Percentiles rank a stretch among this genome's conserved stretches.
Evolutionary conservation across 2,329 filamentous ascomycete genomes (phyloP).

Genomic region (Chaetomiaceae sp.): DNA sequence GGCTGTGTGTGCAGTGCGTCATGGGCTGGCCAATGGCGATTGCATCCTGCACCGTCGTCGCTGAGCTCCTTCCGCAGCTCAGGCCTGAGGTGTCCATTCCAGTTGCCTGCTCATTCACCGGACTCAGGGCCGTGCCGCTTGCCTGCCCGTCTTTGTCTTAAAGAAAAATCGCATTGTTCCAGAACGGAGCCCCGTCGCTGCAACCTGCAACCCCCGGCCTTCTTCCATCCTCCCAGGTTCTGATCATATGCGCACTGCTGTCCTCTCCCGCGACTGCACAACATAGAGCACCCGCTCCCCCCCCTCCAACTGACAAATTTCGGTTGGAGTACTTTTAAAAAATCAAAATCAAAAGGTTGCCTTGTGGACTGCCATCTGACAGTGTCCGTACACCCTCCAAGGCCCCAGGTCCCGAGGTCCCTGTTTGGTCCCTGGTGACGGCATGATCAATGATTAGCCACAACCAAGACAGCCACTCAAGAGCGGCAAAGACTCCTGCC

Average conservation of each 20-base stretch:
- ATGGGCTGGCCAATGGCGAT: constrained; percentile 12
- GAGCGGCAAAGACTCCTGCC: constrained; percentile 4
- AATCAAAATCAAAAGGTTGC: neutral
- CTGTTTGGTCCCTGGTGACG: constrained; percentile 7
- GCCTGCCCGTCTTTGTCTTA: neutral
- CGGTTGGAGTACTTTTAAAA: constrained; percentile 2
- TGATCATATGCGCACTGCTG: constrained; percentile 15
- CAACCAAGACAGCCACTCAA: constrained; percentile 7
- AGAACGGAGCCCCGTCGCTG: constrained; percentile 1
- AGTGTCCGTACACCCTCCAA: no score
- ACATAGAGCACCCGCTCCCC: neutral
- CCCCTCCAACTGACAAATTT: constrained; percentile 3
- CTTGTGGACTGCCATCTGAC: no score
- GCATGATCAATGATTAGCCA: constrained; percentile 20
- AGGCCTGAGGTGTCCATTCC: constrained; percentile 1
- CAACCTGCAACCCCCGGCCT: constrained; percentile 12
- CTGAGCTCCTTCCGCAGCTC: no score
- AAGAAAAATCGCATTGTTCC: no score
- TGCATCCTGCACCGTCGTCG: no score
- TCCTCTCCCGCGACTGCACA: neutral
- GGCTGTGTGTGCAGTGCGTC: no score
- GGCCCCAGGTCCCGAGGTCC: neutral
- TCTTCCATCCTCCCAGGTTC: no score
- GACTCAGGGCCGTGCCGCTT: no score
- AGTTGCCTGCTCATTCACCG: no score